Base-by-base conservation (phyloP, 2,329 filamentous ascomycete genomes). In the Lachnellula cervina region DNA sequence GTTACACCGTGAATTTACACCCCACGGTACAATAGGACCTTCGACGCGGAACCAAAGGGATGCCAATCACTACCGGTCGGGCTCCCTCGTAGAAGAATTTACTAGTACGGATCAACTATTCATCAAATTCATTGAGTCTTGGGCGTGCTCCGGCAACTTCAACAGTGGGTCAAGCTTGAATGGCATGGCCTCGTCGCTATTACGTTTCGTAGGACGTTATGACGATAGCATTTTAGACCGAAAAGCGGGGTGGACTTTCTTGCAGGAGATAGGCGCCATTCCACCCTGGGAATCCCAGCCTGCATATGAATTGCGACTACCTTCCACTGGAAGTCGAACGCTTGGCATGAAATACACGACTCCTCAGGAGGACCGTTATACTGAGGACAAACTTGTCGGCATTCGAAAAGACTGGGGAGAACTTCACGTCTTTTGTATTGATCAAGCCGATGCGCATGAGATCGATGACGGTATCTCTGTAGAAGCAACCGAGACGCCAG, bases 401-500 rank as follows among this genome's bases (percentile, higher is more conserved):
- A 66, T 80, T 25, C 82, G 89, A 47, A 79, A 77, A 56, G 79
- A 84, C 51, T 88, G 83, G 80, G 73, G 73, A 0, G 65, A 76
- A n/a, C 66, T 82, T 21, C 80, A 78, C 0, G 80, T 88, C 1
- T 92, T 85, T 67, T 90, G 87, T 62, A 88, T 95, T 57, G 89
- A 95, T 66, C 78, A 80, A 28, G 76, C 77, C 19, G 73, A 72
- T 37, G 87, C 90, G 0, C 74, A 79, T 28, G 84, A 93, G 63
- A 87, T 94, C 56, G 89, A 95, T 62, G 89, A 95, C 67, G 89
- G 86, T 1, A 72, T 95, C 8, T 93, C 89, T 0, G 66, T 94
- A 7, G 85, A 90, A 66, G 69, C 71, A 46, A 80, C 85, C 1
- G 71, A 75, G 70, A 17, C 60, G 60, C 59, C 76, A 19, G 68